phyloP scores from a whole-genome alignment of 192 early-diverging fungal genomes.

The Dissophora ornata region DNA sequence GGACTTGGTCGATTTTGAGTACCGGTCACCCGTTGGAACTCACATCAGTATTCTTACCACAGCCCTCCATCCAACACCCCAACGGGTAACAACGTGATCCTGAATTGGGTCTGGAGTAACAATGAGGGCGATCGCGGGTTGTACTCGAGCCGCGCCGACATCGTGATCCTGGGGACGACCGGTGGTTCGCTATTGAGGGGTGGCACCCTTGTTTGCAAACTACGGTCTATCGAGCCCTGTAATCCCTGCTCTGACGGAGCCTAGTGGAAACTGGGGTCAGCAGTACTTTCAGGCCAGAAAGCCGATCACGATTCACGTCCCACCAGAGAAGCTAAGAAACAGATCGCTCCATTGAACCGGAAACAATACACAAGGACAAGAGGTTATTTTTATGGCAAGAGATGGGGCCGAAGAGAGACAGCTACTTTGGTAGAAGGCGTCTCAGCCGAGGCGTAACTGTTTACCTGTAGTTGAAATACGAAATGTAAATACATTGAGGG shows the following conservation, averaged over 20 bases:
- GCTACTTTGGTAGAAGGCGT: too few relatives aligned
- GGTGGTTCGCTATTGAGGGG: conserved; percentile 58
- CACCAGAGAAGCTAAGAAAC: conserved; percentile 30
- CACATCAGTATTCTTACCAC: background rate
- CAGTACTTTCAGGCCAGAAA: conserved; percentile 56
- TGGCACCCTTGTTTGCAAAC: conserved; percentile 63
- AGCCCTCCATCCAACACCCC: conserved; percentile 60
- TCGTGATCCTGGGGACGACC: conserved; percentile 59
- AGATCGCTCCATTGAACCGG: conserved; percentile 23
- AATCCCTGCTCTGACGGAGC: conserved; percentile 62
- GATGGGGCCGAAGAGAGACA: too few relatives aligned
- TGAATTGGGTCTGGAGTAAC: conserved; percentile 78
- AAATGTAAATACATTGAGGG: too few relatives aligned
- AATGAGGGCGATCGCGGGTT: conserved; percentile 75
- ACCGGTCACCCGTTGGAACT: conserved; percentile 42
- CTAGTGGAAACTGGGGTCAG: conserved; percentile 58
- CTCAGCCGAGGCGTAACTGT: too few relatives aligned
- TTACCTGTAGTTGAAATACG: too few relatives aligned
- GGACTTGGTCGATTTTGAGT: conserved; percentile 47
- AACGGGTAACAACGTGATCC: conserved; percentile 55
- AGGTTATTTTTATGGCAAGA: too few relatives aligned
- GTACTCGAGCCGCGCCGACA: conserved; percentile 74
- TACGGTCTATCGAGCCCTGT: conserved; percentile 59
- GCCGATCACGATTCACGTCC: conserved; percentile 58
- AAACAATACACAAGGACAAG: too few relatives aligned